These are phyloP conservation scores for Oryza punctata DNA, from an alignment of 176 grass and related monocot species.

Conservation along the genomic window DNA sequence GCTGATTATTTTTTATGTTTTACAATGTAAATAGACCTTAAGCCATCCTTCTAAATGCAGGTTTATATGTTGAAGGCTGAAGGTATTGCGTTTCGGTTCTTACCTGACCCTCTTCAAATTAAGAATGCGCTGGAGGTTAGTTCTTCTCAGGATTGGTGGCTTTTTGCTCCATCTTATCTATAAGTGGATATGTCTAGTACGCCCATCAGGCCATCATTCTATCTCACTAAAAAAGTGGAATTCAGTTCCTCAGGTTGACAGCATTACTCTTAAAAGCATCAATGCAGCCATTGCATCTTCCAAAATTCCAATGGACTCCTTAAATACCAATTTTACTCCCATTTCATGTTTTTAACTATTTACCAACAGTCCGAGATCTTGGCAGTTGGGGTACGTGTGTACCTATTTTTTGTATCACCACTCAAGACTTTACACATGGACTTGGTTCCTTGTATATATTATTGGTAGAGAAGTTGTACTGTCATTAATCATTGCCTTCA, in stretches of 20 bases:
- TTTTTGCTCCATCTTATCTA: conserved; percentile 31
- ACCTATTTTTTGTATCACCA: not conserved
- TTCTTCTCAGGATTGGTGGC: conserved; percentile 9
- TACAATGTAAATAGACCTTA: conserved; percentile 10
- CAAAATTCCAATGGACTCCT: not conserved
- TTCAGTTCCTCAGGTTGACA: not conserved
- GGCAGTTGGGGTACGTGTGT: not conserved
- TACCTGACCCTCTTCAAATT: conserved; percentile 97
- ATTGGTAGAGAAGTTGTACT: not conserved
- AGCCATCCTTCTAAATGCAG: conserved; percentile 33
- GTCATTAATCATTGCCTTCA: not conserved
- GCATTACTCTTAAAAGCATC: not conserved
- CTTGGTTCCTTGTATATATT: conserved; percentile 6
- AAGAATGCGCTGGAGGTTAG: conserved; percentile 85
- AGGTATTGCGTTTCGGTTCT: conserved; percentile 91
- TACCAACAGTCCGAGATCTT: not conserved
- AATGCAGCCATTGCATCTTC: not conserved
- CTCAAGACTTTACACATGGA: not conserved
- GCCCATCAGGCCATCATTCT: not conserved
- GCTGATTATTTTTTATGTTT: not conserved
- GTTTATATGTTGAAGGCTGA: conserved; percentile 99
- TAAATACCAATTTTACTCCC: not conserved
- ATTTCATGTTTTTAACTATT: not conserved
- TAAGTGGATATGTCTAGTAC: conserved; percentile 12
- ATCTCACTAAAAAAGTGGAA: not conserved